phyloP scores from a whole-genome alignment of 139 green algal genomes.

The Chlamydomonas sp. region DNA sequence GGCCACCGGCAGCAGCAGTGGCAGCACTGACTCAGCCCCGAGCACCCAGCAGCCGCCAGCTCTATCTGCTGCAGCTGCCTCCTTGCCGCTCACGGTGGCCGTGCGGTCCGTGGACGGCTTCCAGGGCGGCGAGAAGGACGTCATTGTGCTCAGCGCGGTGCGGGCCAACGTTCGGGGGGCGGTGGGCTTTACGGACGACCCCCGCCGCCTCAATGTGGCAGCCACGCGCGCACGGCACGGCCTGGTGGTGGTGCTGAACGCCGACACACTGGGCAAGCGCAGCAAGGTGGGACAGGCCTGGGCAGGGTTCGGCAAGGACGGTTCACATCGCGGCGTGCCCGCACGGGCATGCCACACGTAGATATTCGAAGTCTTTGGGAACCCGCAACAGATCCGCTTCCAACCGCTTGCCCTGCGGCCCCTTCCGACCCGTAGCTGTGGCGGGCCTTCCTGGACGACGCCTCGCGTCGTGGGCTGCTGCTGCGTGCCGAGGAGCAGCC shows the following conservation, averaged over 20 bases:
- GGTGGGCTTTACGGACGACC: slow-evolving; percentile 87
- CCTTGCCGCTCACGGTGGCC: background rate
- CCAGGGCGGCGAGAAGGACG: slow-evolving; percentile 16
- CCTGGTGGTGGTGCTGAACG: slow-evolving; percentile 74
- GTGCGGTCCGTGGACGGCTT: slow-evolving; percentile 21
- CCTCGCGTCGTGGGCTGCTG: background rate
- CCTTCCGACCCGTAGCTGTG: background rate
- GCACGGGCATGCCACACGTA: too few relatives aligned
- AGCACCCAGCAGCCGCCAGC: too few relatives aligned
- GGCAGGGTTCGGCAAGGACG: too few relatives aligned
- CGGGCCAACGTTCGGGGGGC: slow-evolving; percentile 55
- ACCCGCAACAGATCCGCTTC: too few relatives aligned
- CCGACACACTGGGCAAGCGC: background rate
- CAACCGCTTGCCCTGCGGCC: background rate
- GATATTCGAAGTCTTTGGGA: too few relatives aligned
- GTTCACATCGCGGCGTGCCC: too few relatives aligned
- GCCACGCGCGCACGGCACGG: slow-evolving; percentile 76
- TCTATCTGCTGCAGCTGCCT: too few relatives aligned
- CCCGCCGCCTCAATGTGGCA: slow-evolving; percentile 87
- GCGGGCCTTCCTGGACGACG: background rate
- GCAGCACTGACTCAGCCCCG: background rate
- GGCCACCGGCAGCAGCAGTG: background rate
- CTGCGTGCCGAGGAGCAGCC: background rate
- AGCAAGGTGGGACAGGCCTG: background rate
- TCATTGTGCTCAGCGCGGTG: background rate